A percentile compares a stretch with the other conserved stretches of the same genome.
phyloP scores from a whole-genome alignment of 495 filamentous ascomycete species.

The Cercophora samala region DNA sequence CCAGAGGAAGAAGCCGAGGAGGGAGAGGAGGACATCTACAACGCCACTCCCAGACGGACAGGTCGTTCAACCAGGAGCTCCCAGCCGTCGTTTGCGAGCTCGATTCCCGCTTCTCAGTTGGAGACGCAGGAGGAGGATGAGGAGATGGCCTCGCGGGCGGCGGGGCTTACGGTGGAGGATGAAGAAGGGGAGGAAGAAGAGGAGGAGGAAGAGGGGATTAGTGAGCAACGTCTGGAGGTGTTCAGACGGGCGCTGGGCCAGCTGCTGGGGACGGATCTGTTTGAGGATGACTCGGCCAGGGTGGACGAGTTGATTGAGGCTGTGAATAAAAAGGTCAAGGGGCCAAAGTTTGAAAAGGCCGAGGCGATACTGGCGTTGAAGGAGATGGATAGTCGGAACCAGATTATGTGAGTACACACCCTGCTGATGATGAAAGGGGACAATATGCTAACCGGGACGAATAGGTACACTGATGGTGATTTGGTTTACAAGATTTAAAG shows the following conservation, averaged over 20 bases:
- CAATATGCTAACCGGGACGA: slow-evolving; percentile 27
- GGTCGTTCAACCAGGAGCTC: slow-evolving; percentile 37
- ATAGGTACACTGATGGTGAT: slow-evolving; percentile 46
- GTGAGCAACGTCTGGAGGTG: slow-evolving; percentile 58
- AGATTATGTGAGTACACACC: slow-evolving; percentile 79
- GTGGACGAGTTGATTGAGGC: slow-evolving; percentile 71
- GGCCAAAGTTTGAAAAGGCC: slow-evolving; percentile 56
- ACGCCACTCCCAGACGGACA: slow-evolving; percentile 36
- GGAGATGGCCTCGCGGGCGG: slow-evolving; percentile 36
- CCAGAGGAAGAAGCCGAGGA: slow-evolving; percentile 22
- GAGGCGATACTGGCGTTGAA: slow-evolving; percentile 77
- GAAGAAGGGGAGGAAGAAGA: slow-evolving; percentile 19
- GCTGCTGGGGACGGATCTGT: slow-evolving; percentile 72
- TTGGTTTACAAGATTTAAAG: slow-evolving; percentile 46
- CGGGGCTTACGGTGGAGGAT: slow-evolving; percentile 35
- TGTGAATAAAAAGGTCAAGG: slow-evolving; percentile 68
- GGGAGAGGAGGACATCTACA: slow-evolving; percentile 30
- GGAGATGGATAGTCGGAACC: slow-evolving; percentile 76
- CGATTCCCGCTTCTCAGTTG: slow-evolving; percentile 45
- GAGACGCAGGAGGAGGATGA: slow-evolving; percentile 36
- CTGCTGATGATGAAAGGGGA: neutral
- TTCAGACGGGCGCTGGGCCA: slow-evolving; percentile 81
- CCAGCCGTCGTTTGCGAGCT: slow-evolving; percentile 47
- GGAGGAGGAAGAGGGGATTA: slow-evolving; percentile 47
- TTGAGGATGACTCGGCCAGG: slow-evolving; percentile 74